A percentile compares a stretch with the other conserved stretches of the same genome.
These are phyloP conservation scores for Zygotorulaspora mrakii DNA, from an alignment of 1,139 yeast species.

Conservation along the genomic window DNA sequence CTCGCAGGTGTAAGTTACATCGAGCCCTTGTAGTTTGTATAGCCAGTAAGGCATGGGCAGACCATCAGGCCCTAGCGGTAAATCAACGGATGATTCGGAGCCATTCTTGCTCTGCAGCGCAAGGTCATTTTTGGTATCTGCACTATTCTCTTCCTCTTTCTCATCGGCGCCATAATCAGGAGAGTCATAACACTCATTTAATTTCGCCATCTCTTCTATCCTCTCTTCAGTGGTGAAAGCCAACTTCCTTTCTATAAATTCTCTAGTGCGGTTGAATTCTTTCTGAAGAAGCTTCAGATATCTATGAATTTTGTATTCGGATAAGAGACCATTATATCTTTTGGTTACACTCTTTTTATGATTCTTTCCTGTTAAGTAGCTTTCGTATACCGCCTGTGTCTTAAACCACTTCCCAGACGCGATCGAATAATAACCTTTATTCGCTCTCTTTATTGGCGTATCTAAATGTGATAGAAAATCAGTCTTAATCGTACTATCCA, in stretches of 20 bases:
- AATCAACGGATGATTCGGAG: constrained; percentile 46
- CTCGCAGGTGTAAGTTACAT: constrained; percentile 71
- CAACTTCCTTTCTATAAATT: constrained; percentile 61
- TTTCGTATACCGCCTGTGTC: constrained; percentile 59
- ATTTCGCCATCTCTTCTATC: constrained; percentile 54
- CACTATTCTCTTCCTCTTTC: constrained; percentile 21
- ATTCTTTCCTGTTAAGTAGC: constrained; percentile 72
- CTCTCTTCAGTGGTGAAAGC: constrained; percentile 51
- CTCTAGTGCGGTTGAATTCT: constrained; percentile 45
- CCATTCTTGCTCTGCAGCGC: constrained; percentile 24
- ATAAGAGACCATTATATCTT: constrained; percentile 14
- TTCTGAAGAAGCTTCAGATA: constrained; percentile 18
- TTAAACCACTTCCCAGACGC: constrained; percentile 65
- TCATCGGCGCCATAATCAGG: constrained; percentile 30
- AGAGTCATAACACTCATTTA: constrained; percentile 40
- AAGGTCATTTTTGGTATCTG: constrained; percentile 25
- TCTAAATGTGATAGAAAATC: constrained; percentile 38
- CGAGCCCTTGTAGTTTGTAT: constrained; percentile 83
- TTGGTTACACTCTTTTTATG: constrained; percentile 52
- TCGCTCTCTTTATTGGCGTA: constrained; percentile 22
- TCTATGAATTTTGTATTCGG: constrained; percentile 29
- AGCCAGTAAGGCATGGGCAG: constrained; percentile 92
- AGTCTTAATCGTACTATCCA: constrained; percentile 37
- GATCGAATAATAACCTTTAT: constrained; percentile 51
- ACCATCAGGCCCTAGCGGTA: constrained; percentile 87